Evolutionary conservation across 345 rosid species (phyloP), one percentile per base, ranked within the genome.

Genomic region (Camelina neglecta): DNA sequence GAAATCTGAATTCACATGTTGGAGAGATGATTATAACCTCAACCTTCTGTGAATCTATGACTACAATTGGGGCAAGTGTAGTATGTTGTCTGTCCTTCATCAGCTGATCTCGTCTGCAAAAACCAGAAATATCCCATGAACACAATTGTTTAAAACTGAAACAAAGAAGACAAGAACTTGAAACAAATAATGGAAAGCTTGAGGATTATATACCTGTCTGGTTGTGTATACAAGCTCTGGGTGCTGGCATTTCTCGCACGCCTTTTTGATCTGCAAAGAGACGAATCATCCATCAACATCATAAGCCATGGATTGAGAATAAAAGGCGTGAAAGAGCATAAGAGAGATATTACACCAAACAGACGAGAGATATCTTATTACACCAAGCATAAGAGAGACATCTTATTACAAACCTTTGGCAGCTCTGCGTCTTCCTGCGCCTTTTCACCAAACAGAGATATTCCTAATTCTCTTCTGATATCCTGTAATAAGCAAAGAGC

Each of bases 11-110:
- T 11, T 11, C 35, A 12, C 59, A 12, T 24, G 60, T 9, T 23
- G 49, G 58, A 67, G 24, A 66, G 16, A 66, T 11, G 15, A 54
- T 49, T 8, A 26, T 49, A 50, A 60, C 12, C 41, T 79, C 75
- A 79, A 69, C 82, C 82, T 75, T 79, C 79, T 23, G 82, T 74
- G 72, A 79, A 79, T 79, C 75, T 15, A 39, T 79, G 82, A 10
- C 63, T 48, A 64, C 82, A 74, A 39, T 74, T 79, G 24, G 79
- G 75, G 42, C 75, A 79, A 63, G 79, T 79, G 61, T 79, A 79
- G 38, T 79, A 73, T 12, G 79, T 79, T 13, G 79, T 79, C 29
- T 74, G 82, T 49, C 79, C 79, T 74, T 79, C 79, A 2, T 79
- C 79, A 0, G 82, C 82, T 56, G 82, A 79, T 63, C 82, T 74